Base-by-base conservation (phyloP, 768 basidiomycete genomes). In the Pholiota conissans region DNA sequence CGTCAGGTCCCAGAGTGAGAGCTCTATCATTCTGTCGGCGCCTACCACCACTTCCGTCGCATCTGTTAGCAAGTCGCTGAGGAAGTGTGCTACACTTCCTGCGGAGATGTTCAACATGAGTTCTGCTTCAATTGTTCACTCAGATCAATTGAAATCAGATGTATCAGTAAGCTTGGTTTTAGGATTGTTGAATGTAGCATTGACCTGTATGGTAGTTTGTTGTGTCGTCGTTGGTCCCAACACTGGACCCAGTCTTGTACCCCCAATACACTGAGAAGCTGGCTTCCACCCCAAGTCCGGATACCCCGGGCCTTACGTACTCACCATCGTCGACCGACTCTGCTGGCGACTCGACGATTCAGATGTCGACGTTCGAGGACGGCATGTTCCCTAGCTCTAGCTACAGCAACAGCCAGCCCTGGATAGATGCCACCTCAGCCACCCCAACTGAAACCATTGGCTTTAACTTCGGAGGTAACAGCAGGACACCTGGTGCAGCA, bases 301-400 rank as follows among this genome's bases (percentile, higher is more conserved):
- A 79, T n/a, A 85, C 83, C 0, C 85, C 85, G 0, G 73, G 76
- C 18, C 79, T 87, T 35, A 79, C 76, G 10, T 82, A 82, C 49
- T 86, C 86, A 0, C 86, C 86, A 0, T 79, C 83, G 1, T 80
- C 84, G 3, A 84, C 84, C 0, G 84, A 83, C 0, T 77, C 76
- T 11, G 71, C 77, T 47, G 80, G 79, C 35, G 84, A 84, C 61
- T 78, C 78, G 22, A 85, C 83, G 0, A 73, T 84, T 22, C 84
- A 85, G 61, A 81, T 84, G 79, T 69, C 77, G 14, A 75, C 71
- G 0, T 84, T 84, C 56, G 84, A 86, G 58, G 77, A 78, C 35
- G 64, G 66, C 34, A 69, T 71, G 65, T 63, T 62, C 13, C 45
- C 63, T 10, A 56, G 42, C 29, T 37, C 63, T 10, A 56, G 42